Evolutionary conservation across 306 rosid species (phyloP).

Genomic region (Astragalus membranaceus): DNA sequence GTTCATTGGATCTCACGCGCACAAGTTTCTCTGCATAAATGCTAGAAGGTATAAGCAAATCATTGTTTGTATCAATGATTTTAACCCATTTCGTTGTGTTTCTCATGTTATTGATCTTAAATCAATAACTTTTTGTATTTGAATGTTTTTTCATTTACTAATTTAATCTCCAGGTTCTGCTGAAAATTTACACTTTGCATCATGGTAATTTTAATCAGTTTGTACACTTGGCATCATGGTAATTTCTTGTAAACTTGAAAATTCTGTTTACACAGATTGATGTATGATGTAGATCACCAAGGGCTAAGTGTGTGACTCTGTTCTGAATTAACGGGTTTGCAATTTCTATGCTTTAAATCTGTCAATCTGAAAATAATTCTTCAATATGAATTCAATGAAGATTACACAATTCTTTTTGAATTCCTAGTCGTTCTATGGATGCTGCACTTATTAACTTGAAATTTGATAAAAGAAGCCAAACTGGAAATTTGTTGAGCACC

Average conservation of each 20-base stretch:
- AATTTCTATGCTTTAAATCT: too few relatives aligned
- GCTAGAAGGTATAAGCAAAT: constrained; percentile 61
- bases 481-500: too few relatives aligned
- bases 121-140: background rate
- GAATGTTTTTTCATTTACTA: background rate
- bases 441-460: too few relatives aligned
- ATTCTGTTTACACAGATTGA: background rate
- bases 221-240: background rate
- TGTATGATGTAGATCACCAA: constrained; percentile 3
- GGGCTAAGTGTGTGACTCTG: too few relatives aligned
- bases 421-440: too few relatives aligned
- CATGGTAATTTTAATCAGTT: background rate
- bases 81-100: background rate
- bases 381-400: too few relatives aligned
- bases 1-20: constrained; percentile 88
- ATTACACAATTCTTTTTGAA: too few relatives aligned
- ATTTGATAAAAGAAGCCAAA: too few relatives aligned
- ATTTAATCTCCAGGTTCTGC: background rate
- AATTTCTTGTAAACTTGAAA: background rate
- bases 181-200: background rate
- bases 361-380: too few relatives aligned
- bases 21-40: constrained; percentile 70
- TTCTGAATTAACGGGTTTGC: too few relatives aligned
- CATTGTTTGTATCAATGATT: constrained; percentile 24
- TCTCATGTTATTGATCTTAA: background rate